Evolutionary conservation across 805 yeast genomes (phyloP).

Genomic region (Wickerhamiella azymoides): DNA sequence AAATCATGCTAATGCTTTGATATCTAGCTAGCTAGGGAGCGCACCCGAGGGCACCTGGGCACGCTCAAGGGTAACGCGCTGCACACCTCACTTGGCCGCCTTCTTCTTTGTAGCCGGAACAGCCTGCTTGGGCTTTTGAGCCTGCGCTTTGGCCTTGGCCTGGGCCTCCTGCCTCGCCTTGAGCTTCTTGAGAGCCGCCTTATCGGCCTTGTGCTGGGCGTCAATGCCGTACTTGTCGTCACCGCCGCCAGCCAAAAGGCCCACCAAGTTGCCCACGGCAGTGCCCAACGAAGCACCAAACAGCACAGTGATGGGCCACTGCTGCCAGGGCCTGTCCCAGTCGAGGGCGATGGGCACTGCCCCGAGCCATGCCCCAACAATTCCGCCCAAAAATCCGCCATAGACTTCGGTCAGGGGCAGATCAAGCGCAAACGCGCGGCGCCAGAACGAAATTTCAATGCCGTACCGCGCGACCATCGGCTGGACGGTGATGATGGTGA

Average conservation of each 20-base stretch:
- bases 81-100: too few species aligned
- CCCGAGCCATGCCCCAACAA: slow-evolving; percentile 80
- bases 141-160: too few species aligned
- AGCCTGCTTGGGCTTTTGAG: not conserved
- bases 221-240: slow-evolving; percentile 1
- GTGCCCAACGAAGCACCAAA: slow-evolving; percentile 70
- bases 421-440: slow-evolving; percentile 21
- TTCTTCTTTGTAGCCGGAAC: too few species aligned
- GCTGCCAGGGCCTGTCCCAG: slow-evolving; percentile 97
- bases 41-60: too few species aligned
- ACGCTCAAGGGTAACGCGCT: too few species aligned
- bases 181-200: not conserved
- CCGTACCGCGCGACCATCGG: slow-evolving; percentile 48
- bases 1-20: too few species aligned
- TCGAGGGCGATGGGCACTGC: slow-evolving; percentile 89
- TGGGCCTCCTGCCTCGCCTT: not conserved
- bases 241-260: slow-evolving; percentile 6
- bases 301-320: slow-evolving; percentile 82
- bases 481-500: slow-evolving; percentile 43
- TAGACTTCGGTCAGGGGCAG: slow-evolving; percentile 24
- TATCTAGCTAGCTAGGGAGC: too few species aligned
- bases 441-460: slow-evolving; percentile 37
- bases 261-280: slow-evolving; percentile 41
- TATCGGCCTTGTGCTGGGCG: not conserved
- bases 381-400: slow-evolving; percentile 30